A percentile compares a stretch with the other conserved stretches of the same genome.
phyloP scores from a whole-genome alignment of 1,139 yeast species.

The Diutina siamensis region DNA sequence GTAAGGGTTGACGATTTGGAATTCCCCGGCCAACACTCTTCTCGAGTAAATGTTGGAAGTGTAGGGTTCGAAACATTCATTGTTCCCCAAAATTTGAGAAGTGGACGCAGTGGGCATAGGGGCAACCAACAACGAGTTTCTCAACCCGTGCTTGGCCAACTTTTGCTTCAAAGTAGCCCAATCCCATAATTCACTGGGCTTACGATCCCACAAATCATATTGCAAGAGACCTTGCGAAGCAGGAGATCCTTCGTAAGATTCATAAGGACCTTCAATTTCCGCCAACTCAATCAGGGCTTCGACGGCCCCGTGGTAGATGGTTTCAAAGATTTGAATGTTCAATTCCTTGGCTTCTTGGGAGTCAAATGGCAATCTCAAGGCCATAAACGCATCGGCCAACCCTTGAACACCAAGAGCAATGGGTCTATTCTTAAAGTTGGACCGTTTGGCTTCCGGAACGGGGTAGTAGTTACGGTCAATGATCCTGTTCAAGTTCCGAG shows the following conservation, averaged over 20 bases:
- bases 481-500: conserved; percentile 62
- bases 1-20: conserved; percentile 80
- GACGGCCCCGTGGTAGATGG: conserved; percentile 78
- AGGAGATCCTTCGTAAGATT: conserved; percentile 66
- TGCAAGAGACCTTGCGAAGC: conserved; percentile 71
- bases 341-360: conserved; percentile 58
- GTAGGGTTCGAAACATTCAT: conserved; percentile 87
- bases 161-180: conserved; percentile 63
- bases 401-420: conserved; percentile 89
- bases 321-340: conserved; percentile 76
- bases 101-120: conserved; percentile 97
- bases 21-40: conserved; percentile 81
- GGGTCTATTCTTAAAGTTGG: conserved; percentile 74
- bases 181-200: conserved; percentile 61
- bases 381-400: conserved; percentile 74
- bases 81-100: conserved; percentile 79
- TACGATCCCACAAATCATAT: conserved; percentile 70
- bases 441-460: conserved; percentile 51
- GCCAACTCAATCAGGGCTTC: conserved; percentile 77
- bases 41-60: conserved; percentile 82
- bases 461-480: conserved; percentile 79
- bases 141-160: conserved; percentile 50
- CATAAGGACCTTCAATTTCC: conserved; percentile 50
- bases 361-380: conserved; percentile 70
- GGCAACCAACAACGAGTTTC: conserved; percentile 78